phyloP scores from a whole-genome alignment of 257 asterid species.

The Primulina eburnea region DNA sequence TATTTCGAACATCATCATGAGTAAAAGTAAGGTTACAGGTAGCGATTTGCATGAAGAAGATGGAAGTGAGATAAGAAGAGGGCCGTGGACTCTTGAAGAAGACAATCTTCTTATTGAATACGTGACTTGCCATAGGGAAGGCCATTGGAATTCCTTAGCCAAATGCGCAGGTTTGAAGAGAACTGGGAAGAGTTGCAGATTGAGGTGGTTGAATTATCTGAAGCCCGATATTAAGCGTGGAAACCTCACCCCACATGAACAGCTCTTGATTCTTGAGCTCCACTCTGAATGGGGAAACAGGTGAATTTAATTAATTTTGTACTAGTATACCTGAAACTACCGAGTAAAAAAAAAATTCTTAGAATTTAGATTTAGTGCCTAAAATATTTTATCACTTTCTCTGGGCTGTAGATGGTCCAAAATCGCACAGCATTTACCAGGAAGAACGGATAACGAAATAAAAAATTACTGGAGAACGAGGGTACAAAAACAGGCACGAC shows the following conservation, averaged over 20 bases:
- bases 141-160: constrained; percentile 74
- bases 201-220: constrained; percentile 83
- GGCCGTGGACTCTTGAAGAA: constrained; percentile 92
- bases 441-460: constrained; percentile 85
- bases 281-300: constrained; percentile 89
- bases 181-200: constrained; percentile 85
- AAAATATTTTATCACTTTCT: not conserved
- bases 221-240: constrained; percentile 86
- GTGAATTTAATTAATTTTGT: constrained; percentile 19
- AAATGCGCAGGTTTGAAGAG: constrained; percentile 72
- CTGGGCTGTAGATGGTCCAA: constrained; percentile 64
- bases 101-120: constrained; percentile 68
- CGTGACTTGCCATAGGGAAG: constrained; percentile 65
- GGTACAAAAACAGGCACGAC: constrained; percentile 85
- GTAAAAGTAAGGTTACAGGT: constrained; percentile 12
- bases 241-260: constrained; percentile 72
- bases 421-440: constrained; percentile 73
- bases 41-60: constrained; percentile 32
- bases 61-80: constrained; percentile 61
- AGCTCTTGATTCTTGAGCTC: constrained; percentile 75
- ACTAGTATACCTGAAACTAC: too few relatives aligned
- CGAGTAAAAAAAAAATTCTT: too few relatives aligned
- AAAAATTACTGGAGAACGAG: constrained; percentile 92
- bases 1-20: constrained; percentile 26
- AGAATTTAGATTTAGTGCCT: too few relatives aligned